These are phyloP conservation scores for Trichosporon faecale DNA, from an alignment of 1,284 basidiomycete genomes.

Conservation along the genomic window DNA sequence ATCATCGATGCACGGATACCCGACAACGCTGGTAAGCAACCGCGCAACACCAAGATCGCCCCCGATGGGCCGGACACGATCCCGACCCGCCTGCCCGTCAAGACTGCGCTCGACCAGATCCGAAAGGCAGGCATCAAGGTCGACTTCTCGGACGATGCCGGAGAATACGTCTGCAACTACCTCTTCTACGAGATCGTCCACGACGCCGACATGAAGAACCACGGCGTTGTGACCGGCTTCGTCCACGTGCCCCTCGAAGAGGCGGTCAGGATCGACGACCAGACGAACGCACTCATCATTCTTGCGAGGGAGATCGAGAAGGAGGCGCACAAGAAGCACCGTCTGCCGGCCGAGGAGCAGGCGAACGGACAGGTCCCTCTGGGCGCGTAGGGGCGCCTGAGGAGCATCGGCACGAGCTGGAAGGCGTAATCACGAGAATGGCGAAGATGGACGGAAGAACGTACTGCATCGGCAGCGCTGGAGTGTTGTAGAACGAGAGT, in stretches of 20 bases:
- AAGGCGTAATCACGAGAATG: not conserved
- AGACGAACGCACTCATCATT: slow-evolving; percentile 19
- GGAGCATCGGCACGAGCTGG: not conserved
- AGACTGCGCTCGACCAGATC: slow-evolving; percentile 3
- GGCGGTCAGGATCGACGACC: slow-evolving; percentile 13
- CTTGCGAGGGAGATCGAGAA: slow-evolving; percentile 12
- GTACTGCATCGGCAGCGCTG: not conserved
- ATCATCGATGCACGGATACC: slow-evolving; percentile 17
- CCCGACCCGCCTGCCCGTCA: slow-evolving; percentile 15
- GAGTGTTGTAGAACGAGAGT: not conserved
- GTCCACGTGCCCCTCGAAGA: slow-evolving; percentile 19
- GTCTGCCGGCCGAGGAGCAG: not conserved
- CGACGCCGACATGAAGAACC: slow-evolving; percentile 2
- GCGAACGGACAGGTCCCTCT: not conserved
- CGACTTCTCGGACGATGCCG: slow-evolving; percentile 16
- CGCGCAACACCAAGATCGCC: slow-evolving; percentile 13
- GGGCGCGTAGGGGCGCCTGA: not conserved
- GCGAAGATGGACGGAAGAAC: not conserved
- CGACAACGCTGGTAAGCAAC: slow-evolving; percentile 22
- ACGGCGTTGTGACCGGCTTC: slow-evolving; percentile 15
- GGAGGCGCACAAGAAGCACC: slow-evolving; percentile 1
- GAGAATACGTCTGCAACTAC: slow-evolving; percentile 25
- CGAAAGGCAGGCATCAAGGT: slow-evolving; percentile 13
- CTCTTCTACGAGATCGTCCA: slow-evolving; percentile 19
- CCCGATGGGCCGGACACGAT: slow-evolving; percentile 7